Conservation (phyloP, 2,329 filamentous ascomycete species). For the Elsinoe fawcettii region DNA sequence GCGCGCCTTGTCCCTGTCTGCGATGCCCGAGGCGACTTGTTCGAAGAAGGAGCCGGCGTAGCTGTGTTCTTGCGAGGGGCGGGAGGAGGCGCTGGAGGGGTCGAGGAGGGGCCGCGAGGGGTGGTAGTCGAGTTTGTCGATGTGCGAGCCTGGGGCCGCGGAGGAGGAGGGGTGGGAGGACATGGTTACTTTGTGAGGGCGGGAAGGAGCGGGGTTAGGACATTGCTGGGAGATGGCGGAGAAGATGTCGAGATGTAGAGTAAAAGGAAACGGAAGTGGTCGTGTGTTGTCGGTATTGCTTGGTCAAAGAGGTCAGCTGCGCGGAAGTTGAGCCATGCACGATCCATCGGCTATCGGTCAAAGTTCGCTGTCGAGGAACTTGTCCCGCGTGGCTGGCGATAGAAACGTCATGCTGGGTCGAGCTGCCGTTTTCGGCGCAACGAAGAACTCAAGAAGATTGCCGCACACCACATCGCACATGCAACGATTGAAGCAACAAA, state of each 20-base stretch:
- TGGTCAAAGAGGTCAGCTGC: neutral
- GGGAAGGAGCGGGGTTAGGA: neutral
- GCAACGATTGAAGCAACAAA: neutral
- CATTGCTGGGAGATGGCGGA: neutral
- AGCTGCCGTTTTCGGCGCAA: neutral
- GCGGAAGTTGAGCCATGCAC: neutral
- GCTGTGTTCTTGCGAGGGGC: slow-evolving; percentile 36
- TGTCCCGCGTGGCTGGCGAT: neutral
- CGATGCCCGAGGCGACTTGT: slow-evolving; percentile 54
- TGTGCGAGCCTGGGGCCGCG: slow-evolving; percentile 20
- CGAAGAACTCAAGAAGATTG: neutral
- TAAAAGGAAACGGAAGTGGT: neutral
- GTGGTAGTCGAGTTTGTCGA: slow-evolving; percentile 46
- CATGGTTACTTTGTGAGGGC: neutral
- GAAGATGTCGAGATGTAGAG: neutral
- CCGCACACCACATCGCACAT: neutral
- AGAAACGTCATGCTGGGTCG: neutral
- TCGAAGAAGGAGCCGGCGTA: slow-evolving; percentile 50
- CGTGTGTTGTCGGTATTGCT: neutral
- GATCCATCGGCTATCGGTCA: slow-evolving; percentile 3
- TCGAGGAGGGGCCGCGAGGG: slow-evolving; percentile 36
- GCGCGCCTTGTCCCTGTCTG: slow-evolving; percentile 48
- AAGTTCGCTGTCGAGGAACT: neutral
- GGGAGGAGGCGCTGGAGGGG: slow-evolving; percentile 27
- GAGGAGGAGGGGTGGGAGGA: neutral